phyloP scores from a whole-genome alignment of 805 yeast genomes.

The Ogataea saltuana region DNA sequence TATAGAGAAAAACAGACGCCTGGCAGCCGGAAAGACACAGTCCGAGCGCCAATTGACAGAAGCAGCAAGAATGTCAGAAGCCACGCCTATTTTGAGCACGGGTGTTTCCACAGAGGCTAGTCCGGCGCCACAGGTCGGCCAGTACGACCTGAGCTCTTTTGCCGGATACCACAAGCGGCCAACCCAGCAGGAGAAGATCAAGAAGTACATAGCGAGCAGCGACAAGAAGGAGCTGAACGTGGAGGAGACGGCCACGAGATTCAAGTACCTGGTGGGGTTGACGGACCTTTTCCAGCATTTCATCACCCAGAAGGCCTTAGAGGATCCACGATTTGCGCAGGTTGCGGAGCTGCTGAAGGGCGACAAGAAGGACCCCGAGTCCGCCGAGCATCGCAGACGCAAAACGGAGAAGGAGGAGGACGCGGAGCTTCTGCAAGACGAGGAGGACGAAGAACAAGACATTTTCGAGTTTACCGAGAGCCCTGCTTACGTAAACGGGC shows the following conservation, averaged over 20 bases:
- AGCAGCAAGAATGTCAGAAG: constrained; percentile 3
- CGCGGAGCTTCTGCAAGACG: constrained; percentile 68
- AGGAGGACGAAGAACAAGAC: constrained; percentile 41
- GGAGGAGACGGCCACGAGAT: constrained; percentile 63
- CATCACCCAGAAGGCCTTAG: constrained; percentile 61
- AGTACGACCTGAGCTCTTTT: constrained; percentile 16
- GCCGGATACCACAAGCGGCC: constrained; percentile 15
- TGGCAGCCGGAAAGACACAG: not conserved
- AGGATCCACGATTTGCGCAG: constrained; percentile 55
- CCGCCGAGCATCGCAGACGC: constrained; percentile 51
- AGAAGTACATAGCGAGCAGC: constrained; percentile 36
- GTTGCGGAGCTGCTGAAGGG: constrained; percentile 46
- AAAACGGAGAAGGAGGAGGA: constrained; percentile 80
- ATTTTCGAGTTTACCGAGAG: constrained; percentile 52
- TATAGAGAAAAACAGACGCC: too few species aligned
- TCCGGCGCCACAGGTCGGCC: constrained; percentile 5
- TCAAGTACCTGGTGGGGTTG: constrained; percentile 63
- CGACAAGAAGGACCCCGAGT: constrained; percentile 11
- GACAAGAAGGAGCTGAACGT: constrained; percentile 45
- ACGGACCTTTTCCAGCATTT: constrained; percentile 70
- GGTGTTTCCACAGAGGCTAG: constrained; percentile 18
- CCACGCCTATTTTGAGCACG: constrained; percentile 11
- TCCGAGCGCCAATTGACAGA: too few species aligned
- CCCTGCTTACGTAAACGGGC: constrained; percentile 58
- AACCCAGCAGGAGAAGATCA: constrained; percentile 14